Evolutionary conservation across 2,329 filamentous ascomycete species (phyloP).

Genomic region (Monascus ruber): DNA sequence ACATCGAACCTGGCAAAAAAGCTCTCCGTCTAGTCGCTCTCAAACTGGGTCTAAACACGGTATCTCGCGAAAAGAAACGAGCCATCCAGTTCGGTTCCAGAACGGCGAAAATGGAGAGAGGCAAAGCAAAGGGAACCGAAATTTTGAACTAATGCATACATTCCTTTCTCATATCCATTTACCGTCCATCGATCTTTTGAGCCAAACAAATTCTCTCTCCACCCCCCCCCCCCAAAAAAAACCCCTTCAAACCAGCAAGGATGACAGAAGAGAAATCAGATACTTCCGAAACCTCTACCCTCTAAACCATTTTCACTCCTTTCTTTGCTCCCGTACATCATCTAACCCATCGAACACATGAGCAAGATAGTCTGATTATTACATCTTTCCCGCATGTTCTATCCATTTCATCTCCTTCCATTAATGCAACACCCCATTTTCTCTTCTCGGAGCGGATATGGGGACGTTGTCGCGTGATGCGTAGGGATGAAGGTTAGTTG

Average conservation of each 20-base stretch:
- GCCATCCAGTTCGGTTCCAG: conserved; percentile 78
- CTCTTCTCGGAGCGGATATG: neutral
- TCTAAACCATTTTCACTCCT: conserved; percentile 1
- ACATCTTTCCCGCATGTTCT: neutral
- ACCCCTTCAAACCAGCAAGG: conserved; percentile 17
- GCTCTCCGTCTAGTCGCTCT: conserved; percentile 66
- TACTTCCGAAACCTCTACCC: conserved; percentile 28
- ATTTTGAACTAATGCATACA: conserved; percentile 22
- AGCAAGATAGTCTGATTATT: neutral
- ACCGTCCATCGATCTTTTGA: neutral
- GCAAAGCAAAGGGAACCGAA: conserved; percentile 57
- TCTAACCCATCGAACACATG: too few species aligned
- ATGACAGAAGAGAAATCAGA: conserved; percentile 31
- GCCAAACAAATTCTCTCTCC: neutral
- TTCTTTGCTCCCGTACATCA: neutral
- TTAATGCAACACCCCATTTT: neutral
- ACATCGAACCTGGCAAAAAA: conserved; percentile 68
- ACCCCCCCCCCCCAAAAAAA: neutral
- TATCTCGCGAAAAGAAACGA: conserved; percentile 82
- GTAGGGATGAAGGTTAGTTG: too few species aligned
- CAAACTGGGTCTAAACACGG: conserved; percentile 57
- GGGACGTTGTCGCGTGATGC: neutral
- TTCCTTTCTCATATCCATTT: neutral
- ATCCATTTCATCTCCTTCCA: conserved; percentile 1
- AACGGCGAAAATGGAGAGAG: conserved; percentile 68